phyloP scores from a whole-genome alignment of 345 rosid genomes.

The Excoecaria cochinchinensis region DNA sequence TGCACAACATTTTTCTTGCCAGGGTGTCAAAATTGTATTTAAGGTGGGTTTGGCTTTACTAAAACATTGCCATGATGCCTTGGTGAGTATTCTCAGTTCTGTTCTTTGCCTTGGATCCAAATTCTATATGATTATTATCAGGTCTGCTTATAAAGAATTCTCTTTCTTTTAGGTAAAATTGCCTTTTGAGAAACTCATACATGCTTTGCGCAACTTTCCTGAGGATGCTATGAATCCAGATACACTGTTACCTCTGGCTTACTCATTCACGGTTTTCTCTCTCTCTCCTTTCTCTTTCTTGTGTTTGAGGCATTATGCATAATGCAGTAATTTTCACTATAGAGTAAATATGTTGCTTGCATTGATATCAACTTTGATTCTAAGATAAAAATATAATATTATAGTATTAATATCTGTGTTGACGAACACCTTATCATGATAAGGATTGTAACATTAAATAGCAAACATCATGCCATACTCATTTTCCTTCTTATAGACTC shows the following conservation, averaged over 20 bases:
- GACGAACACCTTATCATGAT: not conserved
- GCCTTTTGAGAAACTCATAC: conserved; percentile 91
- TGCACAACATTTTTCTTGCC: conserved; percentile 5
- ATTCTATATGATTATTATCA: not conserved
- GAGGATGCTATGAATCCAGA: conserved; percentile 95
- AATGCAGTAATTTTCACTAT: not conserved
- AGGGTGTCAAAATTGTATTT: conserved; percentile 97
- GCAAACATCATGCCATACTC: not conserved
- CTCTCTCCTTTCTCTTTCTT: conserved; percentile 3
- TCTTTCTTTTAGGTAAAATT: conserved; percentile 48
- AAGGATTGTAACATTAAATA: not conserved
- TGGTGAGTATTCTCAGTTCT: conserved; percentile 45
- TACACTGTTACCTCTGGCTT: conserved; percentile 80
- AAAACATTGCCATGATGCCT: conserved; percentile 78
- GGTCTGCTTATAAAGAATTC: conserved; percentile 4
- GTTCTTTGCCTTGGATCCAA: conserved; percentile 3
- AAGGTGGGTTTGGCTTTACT: conserved; percentile 89
- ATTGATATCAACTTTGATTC: not conserved
- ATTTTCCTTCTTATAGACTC: too few relatives aligned
- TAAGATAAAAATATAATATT: not conserved
- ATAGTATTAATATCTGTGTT: not conserved
- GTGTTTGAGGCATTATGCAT: not conserved
- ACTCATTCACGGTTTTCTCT: conserved; percentile 67
- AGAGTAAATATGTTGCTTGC: not conserved
- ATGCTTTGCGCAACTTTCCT: conserved; percentile 85